phyloP scores from a whole-genome alignment of 495 filamentous ascomycete genomes.

The Hypoxylon rickii region DNA sequence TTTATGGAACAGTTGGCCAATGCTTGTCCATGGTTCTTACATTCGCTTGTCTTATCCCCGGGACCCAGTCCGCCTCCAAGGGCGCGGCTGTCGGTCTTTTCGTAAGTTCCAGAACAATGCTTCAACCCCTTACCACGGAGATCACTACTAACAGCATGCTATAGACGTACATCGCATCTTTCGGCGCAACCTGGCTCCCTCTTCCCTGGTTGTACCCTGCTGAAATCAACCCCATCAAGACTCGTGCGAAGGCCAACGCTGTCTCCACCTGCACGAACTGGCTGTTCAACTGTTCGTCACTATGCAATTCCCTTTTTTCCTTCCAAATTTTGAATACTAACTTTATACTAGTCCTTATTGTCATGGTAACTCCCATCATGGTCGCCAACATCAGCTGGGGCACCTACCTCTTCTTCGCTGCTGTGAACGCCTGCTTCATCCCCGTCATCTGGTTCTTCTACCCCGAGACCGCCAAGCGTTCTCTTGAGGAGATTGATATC shows the following conservation, averaged over 20 bases:
- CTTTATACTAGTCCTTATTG: conserved; percentile 51
- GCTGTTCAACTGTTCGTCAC: conserved; percentile 69
- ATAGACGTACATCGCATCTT: conserved; percentile 48
- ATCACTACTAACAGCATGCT: conserved; percentile 1
- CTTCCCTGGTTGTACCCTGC: conserved; percentile 58
- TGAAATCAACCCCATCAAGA: conserved; percentile 71
- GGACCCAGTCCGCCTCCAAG: conserved; percentile 41
- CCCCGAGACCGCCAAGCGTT: conserved; percentile 71
- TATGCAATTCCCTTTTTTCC: not conserved
- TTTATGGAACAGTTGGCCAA: conserved; percentile 66
- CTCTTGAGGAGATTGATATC: conserved; percentile 79
- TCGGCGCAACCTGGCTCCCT: conserved; percentile 70
- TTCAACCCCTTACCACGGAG: too few relatives aligned
- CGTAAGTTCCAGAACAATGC: too few relatives aligned
- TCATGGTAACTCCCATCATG: conserved; percentile 82
- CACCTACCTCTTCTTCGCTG: conserved; percentile 80
- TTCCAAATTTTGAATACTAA: not conserved
- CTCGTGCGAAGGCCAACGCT: conserved; percentile 75
- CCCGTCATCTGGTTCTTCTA: conserved; percentile 79
- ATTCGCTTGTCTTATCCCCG: conserved; percentile 67
- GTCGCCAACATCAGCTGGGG: conserved; percentile 69
- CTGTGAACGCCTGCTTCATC: conserved; percentile 70
- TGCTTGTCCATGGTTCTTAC: conserved; percentile 68
- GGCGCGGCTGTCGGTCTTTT: conserved; percentile 55
- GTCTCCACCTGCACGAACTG: conserved; percentile 78